Percentiles rank a stretch among this genome's conserved stretches.
Conservation (phyloP, 306 rosid species). For the peach (Prunus persica) region DNA sequence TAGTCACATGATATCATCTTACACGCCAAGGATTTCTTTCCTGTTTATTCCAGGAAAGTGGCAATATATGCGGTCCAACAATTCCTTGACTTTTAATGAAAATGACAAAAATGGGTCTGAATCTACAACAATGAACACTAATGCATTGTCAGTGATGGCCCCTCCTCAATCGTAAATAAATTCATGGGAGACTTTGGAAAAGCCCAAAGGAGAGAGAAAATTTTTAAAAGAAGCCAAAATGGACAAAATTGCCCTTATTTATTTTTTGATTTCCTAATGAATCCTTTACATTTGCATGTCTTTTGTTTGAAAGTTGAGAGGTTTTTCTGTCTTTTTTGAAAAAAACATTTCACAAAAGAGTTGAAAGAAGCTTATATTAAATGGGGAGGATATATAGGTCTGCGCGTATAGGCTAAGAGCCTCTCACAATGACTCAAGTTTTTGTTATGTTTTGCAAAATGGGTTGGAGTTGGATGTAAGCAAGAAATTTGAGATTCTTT, state of each 20-base stretch:
- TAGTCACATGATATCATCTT: neutral
- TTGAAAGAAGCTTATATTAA: neutral
- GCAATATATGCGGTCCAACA: neutral
- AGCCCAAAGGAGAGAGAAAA: no score
- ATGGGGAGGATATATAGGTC: neutral
- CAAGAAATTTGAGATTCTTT: no score
- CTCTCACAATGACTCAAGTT: no score
- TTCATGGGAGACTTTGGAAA: no score
- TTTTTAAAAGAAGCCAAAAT: no score
- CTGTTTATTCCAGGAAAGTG: neutral
- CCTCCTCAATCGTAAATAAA: neutral
- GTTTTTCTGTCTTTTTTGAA: no score
- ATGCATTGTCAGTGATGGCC: neutral
- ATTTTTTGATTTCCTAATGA: no score
- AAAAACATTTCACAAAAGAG: no score
- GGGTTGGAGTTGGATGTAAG: neutral
- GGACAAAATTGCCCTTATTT: no score
- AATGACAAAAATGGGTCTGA: conserved; percentile 2
- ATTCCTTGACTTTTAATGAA: neutral
- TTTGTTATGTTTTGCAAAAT: neutral
- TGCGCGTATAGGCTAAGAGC: neutral
- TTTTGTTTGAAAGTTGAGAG: no score
- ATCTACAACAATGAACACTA: neutral
- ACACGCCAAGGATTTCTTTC: neutral
- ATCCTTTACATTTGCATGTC: no score